phyloP scores from a whole-genome alignment of 805 yeast genomes.

The Wickerhamiella australiensis region DNA sequence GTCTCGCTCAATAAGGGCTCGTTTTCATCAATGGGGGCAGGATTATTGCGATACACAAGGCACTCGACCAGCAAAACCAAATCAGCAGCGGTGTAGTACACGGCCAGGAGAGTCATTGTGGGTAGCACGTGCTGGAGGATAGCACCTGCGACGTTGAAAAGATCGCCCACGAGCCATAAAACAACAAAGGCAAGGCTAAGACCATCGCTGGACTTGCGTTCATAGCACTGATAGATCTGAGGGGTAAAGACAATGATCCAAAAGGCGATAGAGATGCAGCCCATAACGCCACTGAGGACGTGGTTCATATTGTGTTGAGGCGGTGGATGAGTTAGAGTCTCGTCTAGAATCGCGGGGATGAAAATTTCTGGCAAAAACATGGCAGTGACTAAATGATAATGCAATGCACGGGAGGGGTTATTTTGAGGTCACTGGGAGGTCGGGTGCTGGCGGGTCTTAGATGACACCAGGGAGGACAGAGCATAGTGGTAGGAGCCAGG shows the following conservation, averaged over 20 bases:
- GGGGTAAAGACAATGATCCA: conserved; percentile 98
- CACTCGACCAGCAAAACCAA: conserved; percentile 74
- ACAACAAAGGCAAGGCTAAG: conserved; percentile 74
- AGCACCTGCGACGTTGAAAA: conserved; percentile 87
- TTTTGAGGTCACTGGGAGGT: not conserved
- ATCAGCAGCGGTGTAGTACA: conserved; percentile 88
- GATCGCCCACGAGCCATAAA: conserved; percentile 88
- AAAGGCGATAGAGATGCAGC: conserved; percentile 87
- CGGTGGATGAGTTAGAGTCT: not conserved
- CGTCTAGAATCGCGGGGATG: not conserved
- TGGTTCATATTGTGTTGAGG: conserved; percentile 8
- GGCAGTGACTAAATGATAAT: not conserved
- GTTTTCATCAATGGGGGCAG: conserved; percentile 30
- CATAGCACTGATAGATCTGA: conserved; percentile 61
- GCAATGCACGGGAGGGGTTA: not conserved
- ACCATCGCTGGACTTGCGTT: conserved; percentile 75
- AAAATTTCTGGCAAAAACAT: conserved; percentile 3
- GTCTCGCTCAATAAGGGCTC: conserved; percentile 11
- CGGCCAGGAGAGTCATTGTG: conserved; percentile 85
- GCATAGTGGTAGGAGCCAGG: no score
- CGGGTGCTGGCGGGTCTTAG: no score
- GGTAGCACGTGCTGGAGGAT: conserved; percentile 81
- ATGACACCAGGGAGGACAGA: no score
- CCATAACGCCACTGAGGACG: conserved; percentile 21
- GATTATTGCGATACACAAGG: conserved; percentile 57